Conservation (phyloP, 257 asterid species). For the Petunia axillaris region DNA sequence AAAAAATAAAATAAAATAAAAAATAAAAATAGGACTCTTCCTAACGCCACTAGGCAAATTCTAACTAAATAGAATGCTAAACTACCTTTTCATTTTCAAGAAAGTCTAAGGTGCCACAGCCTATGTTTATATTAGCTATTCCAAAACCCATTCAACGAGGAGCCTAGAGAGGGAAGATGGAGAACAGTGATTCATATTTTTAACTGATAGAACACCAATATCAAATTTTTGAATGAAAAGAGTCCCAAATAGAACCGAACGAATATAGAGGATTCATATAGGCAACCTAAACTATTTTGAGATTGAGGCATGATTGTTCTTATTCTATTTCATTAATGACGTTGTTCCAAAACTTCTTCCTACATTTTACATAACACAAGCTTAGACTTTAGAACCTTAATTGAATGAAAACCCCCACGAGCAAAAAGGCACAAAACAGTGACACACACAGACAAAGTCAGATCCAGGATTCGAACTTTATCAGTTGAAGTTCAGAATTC, state of each 20-base stretch:
- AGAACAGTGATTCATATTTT: background rate
- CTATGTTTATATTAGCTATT: background rate
- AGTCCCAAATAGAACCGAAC: background rate
- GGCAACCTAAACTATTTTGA: background rate
- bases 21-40: constrained; percentile 20
- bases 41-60: background rate
- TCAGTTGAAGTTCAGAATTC: too few species aligned
- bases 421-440: too few species aligned
- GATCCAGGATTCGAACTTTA: too few species aligned
- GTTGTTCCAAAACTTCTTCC: background rate
- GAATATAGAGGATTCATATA: background rate
- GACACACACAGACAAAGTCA: too few species aligned
- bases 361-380: background rate
- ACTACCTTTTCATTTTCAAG: background rate
- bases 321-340: background rate
- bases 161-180: background rate
- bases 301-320: background rate
- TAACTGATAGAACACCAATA: background rate
- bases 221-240: background rate
- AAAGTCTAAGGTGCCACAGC: background rate
- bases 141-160: background rate
- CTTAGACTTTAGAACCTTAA: background rate
- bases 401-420: too few species aligned
- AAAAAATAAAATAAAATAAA: background rate
- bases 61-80: background rate